Base-by-base conservation (phyloP, 805 yeast genomes). In the Wickerhamomyces bisporus region DNA sequence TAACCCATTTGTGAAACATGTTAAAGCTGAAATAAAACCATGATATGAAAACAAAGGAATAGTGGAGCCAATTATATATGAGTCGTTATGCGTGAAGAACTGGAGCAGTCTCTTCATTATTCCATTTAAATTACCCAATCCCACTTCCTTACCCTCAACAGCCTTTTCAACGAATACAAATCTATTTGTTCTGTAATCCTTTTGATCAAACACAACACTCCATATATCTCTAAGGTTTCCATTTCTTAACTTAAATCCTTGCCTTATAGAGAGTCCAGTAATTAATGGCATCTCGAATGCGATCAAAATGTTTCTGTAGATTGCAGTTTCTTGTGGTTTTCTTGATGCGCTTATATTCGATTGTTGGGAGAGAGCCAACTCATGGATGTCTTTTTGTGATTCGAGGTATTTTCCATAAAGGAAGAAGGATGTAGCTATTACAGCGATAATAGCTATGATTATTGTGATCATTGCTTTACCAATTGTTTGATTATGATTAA, bases 141-240 rank as follows among this genome's bases (percentile, higher is more conserved):
- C 31, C 32, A 43, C 29, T n/a, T 47, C 38, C 29, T 37, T 35
- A 40, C 47, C 53, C 26, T 50, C 50, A 13, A 49, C 49, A 27
- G 62, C 52, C 26, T 50, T 50, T 13, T 50, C 50, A 28, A 63
- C 49, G 27, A 43, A 42, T 10, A 66, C 49, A 14, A 48, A 43
- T 9, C 59, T 45, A 5, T 23, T 37, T 25, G 38, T 52, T 11
- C 32, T 30, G 10, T 34, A 41, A 29, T 40, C 45, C 25, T 55
- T 46, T 15, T 56, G 52, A 26, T 56, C 53, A 57, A 64, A 53
- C 10, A 73, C 69, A 12, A 79, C 61, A 38, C 68, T 73, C 89
- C 93, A 86, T 4, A 86, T 55, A 62, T 86, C 96, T 44, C 74
- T 71, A 41, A 86, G 55, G 47, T 76, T 79, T 3, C 96, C 96